These are phyloP conservation scores for Scortechinia acanthostroma DNA, from an alignment of 2,329 filamentous ascomycete genomes.

Conservation along the genomic window DNA sequence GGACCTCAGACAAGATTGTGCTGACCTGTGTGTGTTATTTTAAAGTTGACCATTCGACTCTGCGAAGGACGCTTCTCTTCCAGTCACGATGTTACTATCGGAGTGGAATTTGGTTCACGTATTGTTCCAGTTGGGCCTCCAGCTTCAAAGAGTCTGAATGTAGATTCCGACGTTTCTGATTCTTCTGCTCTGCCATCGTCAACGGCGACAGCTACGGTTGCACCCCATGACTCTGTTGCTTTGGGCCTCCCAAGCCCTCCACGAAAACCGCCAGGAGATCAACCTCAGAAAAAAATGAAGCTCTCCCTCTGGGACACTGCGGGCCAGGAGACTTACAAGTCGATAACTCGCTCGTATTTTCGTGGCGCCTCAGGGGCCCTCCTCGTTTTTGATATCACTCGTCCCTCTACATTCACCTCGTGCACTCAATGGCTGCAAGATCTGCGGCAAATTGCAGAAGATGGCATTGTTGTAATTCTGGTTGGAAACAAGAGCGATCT, in stretches of 20 bases:
- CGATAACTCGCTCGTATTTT: constrained; percentile 89
- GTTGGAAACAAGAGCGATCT: constrained; percentile 95
- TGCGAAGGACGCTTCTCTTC: constrained; percentile 65
- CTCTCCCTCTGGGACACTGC: constrained; percentile 92
- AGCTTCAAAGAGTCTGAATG: constrained; percentile 26
- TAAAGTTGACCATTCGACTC: constrained; percentile 58
- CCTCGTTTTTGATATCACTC: constrained; percentile 89
- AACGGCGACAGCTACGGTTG: too few species aligned
- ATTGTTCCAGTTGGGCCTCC: constrained; percentile 62
- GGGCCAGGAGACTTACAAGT: constrained; percentile 95
- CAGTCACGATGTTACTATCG: constrained; percentile 66
- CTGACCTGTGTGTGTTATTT: not conserved
- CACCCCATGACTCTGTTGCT: not conserved
- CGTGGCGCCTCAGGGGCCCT: constrained; percentile 67
- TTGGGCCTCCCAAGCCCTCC: constrained; percentile 2
- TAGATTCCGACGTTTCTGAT: constrained; percentile 9
- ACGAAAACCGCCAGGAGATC: constrained; percentile 9
- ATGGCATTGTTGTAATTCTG: constrained; percentile 86
- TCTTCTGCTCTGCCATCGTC: not conserved
- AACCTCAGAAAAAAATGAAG: constrained; percentile 75
- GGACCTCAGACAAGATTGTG: constrained; percentile 1
- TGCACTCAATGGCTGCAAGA: constrained; percentile 92
- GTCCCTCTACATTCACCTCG: constrained; percentile 76
- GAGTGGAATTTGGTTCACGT: constrained; percentile 63
- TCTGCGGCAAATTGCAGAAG: constrained; percentile 87